Conservation (phyloP, 306 rosid species). For the Vicia sativa region DNA sequence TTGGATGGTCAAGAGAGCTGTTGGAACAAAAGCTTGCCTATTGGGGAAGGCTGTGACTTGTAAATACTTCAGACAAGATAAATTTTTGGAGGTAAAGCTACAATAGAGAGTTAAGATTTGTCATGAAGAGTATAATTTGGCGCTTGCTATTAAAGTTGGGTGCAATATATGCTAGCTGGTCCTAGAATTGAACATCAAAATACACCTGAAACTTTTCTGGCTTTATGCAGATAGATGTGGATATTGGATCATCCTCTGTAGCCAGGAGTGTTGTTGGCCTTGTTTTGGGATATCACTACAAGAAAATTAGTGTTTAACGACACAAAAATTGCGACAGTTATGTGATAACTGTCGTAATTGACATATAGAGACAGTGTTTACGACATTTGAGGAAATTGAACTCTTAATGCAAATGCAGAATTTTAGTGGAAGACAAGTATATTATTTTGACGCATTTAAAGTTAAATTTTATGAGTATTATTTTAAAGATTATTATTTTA, state of each 20-base stretch:
- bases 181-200: not conserved
- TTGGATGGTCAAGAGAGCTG: slow-evolving; percentile 99
- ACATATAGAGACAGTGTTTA: too few species aligned
- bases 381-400: too few species aligned
- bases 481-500: too few species aligned
- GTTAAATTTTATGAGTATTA: too few species aligned
- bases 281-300: slow-evolving; percentile 91
- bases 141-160: not conserved
- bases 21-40: slow-evolving; percentile 97
- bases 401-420: too few species aligned
- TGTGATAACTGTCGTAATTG: too few species aligned
- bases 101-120: slow-evolving; percentile 17
- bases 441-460: too few species aligned
- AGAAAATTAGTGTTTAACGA: too few species aligned
- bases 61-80: slow-evolving; percentile 78
- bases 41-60: slow-evolving; percentile 93
- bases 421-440: too few species aligned
- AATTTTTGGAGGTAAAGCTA: slow-evolving; percentile 80
- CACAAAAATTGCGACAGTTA: too few species aligned
- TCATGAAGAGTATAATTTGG: slow-evolving; percentile 2
- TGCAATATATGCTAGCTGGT: not conserved
- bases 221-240: slow-evolving; percentile 85
- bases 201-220: slow-evolving; percentile 8
- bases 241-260: slow-evolving; percentile 94
- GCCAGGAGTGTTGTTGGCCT: slow-evolving; percentile 92